These are phyloP conservation scores for Vitis amurensis DNA, from an alignment of 164 flowering plant species.

Conservation along the genomic window DNA sequence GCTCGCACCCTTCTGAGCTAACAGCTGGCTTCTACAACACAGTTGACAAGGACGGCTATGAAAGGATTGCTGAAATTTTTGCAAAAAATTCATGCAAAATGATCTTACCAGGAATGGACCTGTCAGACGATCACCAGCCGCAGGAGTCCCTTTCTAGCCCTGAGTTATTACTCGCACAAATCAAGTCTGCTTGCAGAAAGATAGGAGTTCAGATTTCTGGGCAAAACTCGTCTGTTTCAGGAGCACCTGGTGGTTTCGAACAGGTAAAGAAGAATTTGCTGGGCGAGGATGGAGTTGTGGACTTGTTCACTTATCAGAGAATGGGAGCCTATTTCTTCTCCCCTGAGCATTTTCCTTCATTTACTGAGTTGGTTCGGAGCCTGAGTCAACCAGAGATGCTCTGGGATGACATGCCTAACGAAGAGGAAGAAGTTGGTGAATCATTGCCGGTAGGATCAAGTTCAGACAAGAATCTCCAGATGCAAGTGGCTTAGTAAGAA, in stretches of 20 bases:
- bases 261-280: conserved; percentile 55
- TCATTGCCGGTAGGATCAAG: conserved; percentile 15
- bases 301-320: conserved; percentile 74
- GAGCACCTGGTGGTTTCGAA: conserved; percentile 33
- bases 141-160: conserved; percentile 55
- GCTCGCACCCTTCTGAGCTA: conserved; percentile 76
- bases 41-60: conserved; percentile 62
- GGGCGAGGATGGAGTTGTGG: conserved; percentile 31
- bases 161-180: conserved; percentile 53
- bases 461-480: conserved; percentile 21
- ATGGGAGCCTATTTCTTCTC: conserved; percentile 97
- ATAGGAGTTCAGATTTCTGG: conserved; percentile 63
- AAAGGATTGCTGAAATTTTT: conserved; percentile 59
- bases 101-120: conserved; percentile 80
- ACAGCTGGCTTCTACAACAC: conserved; percentile 87
- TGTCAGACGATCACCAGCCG: conserved; percentile 56
- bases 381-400: conserved; percentile 40
- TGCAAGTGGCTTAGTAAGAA: conserved; percentile 39
- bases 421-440: conserved; percentile 18
- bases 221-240: conserved; percentile 47
- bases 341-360: conserved; percentile 75
- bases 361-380: conserved; percentile 56
- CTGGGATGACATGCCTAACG: conserved; percentile 52
- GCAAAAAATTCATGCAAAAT: conserved; percentile 61
- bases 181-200: conserved; percentile 46